Evolutionary conservation across 2,329 filamentous ascomycete genomes (phyloP), one percentile per base, ranked within the genome.

Genomic region (Aureobasidium sp.): DNA sequence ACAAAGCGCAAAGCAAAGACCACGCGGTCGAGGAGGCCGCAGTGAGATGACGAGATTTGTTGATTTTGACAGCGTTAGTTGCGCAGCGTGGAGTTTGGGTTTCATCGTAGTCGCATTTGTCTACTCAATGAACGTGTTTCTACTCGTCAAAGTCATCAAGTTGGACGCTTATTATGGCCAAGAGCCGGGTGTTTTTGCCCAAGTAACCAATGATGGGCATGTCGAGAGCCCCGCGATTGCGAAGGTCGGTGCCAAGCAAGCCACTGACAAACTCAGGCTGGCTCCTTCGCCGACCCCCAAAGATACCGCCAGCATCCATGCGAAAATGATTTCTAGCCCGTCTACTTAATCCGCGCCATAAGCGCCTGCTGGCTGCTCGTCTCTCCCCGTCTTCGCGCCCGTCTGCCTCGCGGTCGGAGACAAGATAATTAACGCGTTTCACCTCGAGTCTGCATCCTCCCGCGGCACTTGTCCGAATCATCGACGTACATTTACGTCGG

Each of bases 1-100:
- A 47, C 46, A 35, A 60, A 60, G 47, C 57, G 47, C 37, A 60
- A 47, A 51, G 43, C 57, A 51, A 60, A 60, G 57, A 38, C 57
- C 38, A 60, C 46, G 8, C 46, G 57, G 15, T 53, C 47, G 37
- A 60, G 17, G 57, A 60, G 27, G 25, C 10, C 21, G 33, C 43
- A 40, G 27, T 21, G 45, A 9, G 27, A 59, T 50, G 43, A 59
- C 57, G 54, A 58, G 37, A n/a, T 37, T 31, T 17, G 4, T 53
- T 23, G 27, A 27, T 49, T 60, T 35, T 49, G 45, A 49, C 10
- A 47, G 58, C 58, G 58, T 19, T 43, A 21, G 17, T 50, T 50
- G 55, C 2, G 25, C 45, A 50, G 55, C 55, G 55, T 6, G 53
- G 53, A 57, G 53, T 46, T 55, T 55, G 37, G 51, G 51, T 21